These are phyloP conservation scores for Synchytrium microbalum DNA, from an alignment of 371 early-diverging fungal genomes.

Conservation along the genomic window DNA sequence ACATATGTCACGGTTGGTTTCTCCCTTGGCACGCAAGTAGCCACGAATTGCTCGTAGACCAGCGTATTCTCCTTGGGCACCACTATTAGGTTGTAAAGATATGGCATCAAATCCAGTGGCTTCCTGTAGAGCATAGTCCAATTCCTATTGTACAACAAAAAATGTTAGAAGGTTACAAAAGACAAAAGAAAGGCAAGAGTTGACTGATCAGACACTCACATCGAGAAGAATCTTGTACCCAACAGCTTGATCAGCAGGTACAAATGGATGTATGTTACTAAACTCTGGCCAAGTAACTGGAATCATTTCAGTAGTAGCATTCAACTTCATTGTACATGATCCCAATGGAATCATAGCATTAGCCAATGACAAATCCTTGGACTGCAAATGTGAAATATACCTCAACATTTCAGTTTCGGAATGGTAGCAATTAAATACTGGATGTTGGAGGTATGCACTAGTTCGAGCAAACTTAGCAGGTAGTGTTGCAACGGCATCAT, in stretches of 20 bases:
- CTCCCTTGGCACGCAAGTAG: constrained; percentile 76
- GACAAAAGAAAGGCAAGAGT: not conserved
- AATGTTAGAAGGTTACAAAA: constrained; percentile 7
- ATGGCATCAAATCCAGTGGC: constrained; percentile 91
- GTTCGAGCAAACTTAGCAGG: constrained; percentile 65
- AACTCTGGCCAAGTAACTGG: constrained; percentile 97
- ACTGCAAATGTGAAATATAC: constrained; percentile 85
- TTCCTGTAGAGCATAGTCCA: constrained; percentile 75
- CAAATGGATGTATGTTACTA: constrained; percentile 91
- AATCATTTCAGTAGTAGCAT: constrained; percentile 96
- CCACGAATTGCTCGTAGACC: constrained; percentile 89
- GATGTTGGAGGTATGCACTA: constrained; percentile 70
- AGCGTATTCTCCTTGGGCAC: constrained; percentile 97
- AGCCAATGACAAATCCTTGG: constrained; percentile 90
- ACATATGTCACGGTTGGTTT: constrained; percentile 80
- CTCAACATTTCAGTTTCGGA: constrained; percentile 98
- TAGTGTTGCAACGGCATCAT: constrained; percentile 13
- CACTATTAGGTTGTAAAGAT: constrained; percentile 93
- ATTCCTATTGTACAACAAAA: constrained; percentile 46
- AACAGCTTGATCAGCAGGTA: constrained; percentile 80
- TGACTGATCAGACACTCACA: constrained; percentile 8
- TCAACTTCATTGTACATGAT: constrained; percentile 97
- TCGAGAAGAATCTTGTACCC: constrained; percentile 80
- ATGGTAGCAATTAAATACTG: constrained; percentile 88
- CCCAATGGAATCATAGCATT: constrained; percentile 98